These are phyloP conservation scores for Alternaria consortialis DNA, from an alignment of 2,329 filamentous ascomycete genomes.

Conservation along the genomic window DNA sequence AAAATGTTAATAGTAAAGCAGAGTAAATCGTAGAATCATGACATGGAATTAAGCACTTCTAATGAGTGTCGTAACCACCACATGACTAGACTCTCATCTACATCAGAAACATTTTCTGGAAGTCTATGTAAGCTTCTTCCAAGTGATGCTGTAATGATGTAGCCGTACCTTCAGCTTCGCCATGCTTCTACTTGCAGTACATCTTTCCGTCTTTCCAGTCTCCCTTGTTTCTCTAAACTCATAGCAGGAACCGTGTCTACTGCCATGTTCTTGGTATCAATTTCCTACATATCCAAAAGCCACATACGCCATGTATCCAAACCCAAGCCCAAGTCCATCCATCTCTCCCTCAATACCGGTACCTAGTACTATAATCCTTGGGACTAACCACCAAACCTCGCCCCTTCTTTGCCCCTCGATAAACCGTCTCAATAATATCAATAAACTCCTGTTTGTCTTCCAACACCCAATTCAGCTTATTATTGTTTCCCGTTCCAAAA, in stretches of 20 bases:
- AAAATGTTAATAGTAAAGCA: neutral
- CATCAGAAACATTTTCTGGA: too few relatives aligned
- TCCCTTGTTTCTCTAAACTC: too few relatives aligned
- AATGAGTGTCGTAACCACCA: neutral
- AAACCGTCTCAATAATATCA: constrained; percentile 98
- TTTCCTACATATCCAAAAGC: neutral
- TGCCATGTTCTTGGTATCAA: neutral
- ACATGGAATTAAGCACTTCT: neutral
- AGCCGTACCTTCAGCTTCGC: too few relatives aligned
- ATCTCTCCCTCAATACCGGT: constrained; percentile 64
- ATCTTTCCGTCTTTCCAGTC: too few relatives aligned
- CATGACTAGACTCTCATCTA: too few relatives aligned
- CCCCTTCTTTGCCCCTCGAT: constrained; percentile 98
- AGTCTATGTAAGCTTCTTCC: too few relatives aligned
- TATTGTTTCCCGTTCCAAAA: constrained; percentile 96
- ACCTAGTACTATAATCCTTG: constrained; percentile 79
- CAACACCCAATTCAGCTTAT: constrained; percentile 95
- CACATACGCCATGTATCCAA: neutral
- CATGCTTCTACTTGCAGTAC: neutral
- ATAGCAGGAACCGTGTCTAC: neutral
- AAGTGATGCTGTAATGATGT: too few relatives aligned
- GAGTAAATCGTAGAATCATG: neutral
- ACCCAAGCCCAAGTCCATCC: neutral
- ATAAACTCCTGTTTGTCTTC: constrained; percentile 99
- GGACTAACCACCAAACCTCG: constrained; percentile 95